Conservation (phyloP, 2,329 filamentous ascomycete species). For the Scopulariopsis brevicaulis region DNA sequence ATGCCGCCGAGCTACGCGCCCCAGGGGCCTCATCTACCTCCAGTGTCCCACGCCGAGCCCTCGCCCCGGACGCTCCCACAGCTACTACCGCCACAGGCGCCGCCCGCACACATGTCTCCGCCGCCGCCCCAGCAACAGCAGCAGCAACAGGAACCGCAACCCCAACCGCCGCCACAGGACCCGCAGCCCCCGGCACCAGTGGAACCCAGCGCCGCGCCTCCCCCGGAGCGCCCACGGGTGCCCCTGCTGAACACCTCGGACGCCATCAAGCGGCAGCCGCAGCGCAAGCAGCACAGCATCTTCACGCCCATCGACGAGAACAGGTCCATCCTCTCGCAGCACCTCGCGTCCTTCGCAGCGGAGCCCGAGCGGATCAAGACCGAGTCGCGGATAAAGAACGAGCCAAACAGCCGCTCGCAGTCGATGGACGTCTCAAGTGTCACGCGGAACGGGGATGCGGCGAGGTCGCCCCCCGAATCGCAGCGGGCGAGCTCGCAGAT, state of each 20-base stretch:
- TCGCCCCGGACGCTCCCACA: slow-evolving; percentile 17
- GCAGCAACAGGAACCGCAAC: slow-evolving; percentile 23
- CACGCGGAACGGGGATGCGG: slow-evolving; percentile 25
- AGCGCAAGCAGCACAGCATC: slow-evolving; percentile 79
- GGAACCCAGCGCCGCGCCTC: slow-evolving; percentile 35
- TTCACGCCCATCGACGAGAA: slow-evolving; percentile 96
- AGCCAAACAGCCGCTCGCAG: slow-evolving; percentile 34
- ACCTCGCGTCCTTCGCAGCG: slow-evolving; percentile 57
- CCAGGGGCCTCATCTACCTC: slow-evolving; percentile 35
- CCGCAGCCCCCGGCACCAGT: slow-evolving; percentile 39
- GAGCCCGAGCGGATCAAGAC: slow-evolving; percentile 28
- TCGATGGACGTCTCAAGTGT: slow-evolving; percentile 52
- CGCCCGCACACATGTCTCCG: slow-evolving; percentile 30
- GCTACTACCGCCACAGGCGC: slow-evolving; percentile 21
- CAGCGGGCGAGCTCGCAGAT: slow-evolving; percentile 37
- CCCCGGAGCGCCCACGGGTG: slow-evolving; percentile 28
- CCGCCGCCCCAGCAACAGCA: slow-evolving; percentile 13
- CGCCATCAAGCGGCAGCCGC: slow-evolving; percentile 52
- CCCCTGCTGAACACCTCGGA: slow-evolving; percentile 37
- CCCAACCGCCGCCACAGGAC: slow-evolving; percentile 28
- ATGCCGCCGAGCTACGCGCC: slow-evolving; percentile 55
- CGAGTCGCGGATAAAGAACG: not conserved
- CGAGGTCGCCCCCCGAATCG: slow-evolving; percentile 44
- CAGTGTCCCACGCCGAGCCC: slow-evolving; percentile 23
- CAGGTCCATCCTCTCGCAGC: slow-evolving; percentile 75